Percentiles rank a stretch among this genome's conserved stretches.
These are phyloP conservation scores for Elongisporangium senticosum DNA, from an alignment of 352 stramenopile genomes.

Conservation along the genomic window DNA sequence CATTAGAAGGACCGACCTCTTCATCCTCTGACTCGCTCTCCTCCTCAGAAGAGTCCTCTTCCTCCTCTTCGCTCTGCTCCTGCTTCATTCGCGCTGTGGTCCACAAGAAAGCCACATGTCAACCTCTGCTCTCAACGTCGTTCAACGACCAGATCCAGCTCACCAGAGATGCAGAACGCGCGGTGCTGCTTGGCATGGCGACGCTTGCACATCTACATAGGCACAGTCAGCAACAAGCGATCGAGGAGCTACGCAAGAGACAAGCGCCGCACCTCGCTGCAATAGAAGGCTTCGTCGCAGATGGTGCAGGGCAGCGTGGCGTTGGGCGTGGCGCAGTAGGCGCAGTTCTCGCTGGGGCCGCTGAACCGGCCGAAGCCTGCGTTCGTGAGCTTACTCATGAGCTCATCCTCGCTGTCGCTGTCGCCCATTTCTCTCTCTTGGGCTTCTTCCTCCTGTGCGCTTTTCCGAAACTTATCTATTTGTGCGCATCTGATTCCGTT, in stretches of 20 bases:
- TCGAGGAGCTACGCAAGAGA: not conserved
- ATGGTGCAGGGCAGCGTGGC: constrained; percentile 56
- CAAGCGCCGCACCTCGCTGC: constrained; percentile 45
- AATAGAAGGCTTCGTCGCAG: constrained; percentile 64
- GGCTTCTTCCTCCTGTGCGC: not conserved
- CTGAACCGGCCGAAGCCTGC: constrained; percentile 22
- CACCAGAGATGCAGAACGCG: constrained; percentile 59
- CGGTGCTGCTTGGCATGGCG: constrained; percentile 68
- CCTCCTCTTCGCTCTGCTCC: constrained; percentile 44
- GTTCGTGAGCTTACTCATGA: constrained; percentile 67
- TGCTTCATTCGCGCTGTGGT: constrained; percentile 48
- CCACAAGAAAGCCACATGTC: not conserved
- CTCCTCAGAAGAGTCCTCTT: constrained; percentile 50
- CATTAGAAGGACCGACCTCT: constrained; percentile 16
- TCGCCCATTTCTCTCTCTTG: constrained; percentile 32
- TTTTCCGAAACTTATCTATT: not conserved
- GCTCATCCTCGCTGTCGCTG: constrained; percentile 86
- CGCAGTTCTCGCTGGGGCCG: constrained; percentile 46
- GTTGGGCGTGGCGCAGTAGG: constrained; percentile 61
- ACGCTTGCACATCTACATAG: constrained; percentile 52
- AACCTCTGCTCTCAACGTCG: not conserved
- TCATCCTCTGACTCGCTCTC: constrained; percentile 75
- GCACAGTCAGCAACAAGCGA: not conserved
- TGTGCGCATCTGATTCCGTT: not conserved
- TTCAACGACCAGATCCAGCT: not conserved